These are phyloP conservation scores for Chlamydomonas applanata DNA, from an alignment of 139 green algal species.

Conservation along the genomic window DNA sequence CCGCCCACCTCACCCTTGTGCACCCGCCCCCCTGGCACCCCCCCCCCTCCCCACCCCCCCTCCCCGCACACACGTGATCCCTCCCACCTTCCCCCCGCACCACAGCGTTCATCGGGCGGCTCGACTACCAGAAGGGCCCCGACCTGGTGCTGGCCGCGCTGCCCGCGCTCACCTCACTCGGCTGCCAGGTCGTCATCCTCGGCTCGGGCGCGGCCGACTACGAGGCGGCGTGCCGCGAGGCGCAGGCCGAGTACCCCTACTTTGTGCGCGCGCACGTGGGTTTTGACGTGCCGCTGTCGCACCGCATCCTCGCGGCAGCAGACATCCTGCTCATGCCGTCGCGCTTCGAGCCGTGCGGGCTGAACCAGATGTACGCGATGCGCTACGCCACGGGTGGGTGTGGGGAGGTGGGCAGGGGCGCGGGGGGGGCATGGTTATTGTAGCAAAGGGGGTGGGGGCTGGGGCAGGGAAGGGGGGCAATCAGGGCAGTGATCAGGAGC, in stretches of 20 bases:
- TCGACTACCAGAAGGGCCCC: slow-evolving; percentile 80
- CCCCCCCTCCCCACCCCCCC: background rate
- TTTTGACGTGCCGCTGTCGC: slow-evolving; percentile 79
- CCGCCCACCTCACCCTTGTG: background rate
- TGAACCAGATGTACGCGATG: slow-evolving; percentile 45
- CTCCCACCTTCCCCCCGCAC: background rate
- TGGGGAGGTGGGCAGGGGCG: background rate
- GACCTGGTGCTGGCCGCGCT: slow-evolving; percentile 67
- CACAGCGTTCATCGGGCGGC: slow-evolving; percentile 66
- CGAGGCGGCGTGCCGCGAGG: slow-evolving; percentile 57
- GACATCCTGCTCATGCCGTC: slow-evolving; percentile 52
- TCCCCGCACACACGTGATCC: slow-evolving; percentile 12
- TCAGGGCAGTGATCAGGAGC: too few relatives aligned
- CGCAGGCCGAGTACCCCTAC: slow-evolving; percentile 46
- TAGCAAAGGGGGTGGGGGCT: too few relatives aligned
- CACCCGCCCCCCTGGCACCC: background rate
- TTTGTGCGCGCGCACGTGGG: slow-evolving; percentile 68
- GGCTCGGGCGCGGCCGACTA: slow-evolving; percentile 68
- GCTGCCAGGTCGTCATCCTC: slow-evolving; percentile 81
- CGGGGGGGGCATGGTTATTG: too few relatives aligned
- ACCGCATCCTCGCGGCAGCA: slow-evolving; percentile 35
- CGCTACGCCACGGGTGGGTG: background rate
- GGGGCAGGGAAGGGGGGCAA: too few relatives aligned
- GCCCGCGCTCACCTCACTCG: slow-evolving; percentile 35
- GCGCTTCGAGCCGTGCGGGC: slow-evolving; percentile 77